Conservation (phyloP, 1,284 basidiomycete genomes). For the Ganoderma lingzhi region DNA sequence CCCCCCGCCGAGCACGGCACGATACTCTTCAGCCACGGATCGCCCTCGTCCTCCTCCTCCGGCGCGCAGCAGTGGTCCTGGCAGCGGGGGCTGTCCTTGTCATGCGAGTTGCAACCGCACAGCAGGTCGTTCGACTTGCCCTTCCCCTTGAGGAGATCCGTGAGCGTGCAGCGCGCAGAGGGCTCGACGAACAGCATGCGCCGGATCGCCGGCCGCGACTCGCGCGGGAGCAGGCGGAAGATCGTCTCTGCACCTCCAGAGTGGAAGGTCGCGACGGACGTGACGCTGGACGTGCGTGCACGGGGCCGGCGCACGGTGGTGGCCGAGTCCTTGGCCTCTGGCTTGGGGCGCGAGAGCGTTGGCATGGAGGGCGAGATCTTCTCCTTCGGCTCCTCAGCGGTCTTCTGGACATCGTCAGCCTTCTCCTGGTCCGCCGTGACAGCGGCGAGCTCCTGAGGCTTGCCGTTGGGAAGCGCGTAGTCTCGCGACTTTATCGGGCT, state of each 20-base stretch:
- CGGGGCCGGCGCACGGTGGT: constrained; percentile 44
- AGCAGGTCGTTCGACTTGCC: constrained; percentile 80
- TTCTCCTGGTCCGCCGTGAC: constrained; percentile 30
- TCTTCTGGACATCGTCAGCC: constrained; percentile 25
- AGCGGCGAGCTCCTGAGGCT: constrained; percentile 20
- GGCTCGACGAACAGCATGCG: constrained; percentile 97
- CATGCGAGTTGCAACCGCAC: constrained; percentile 72
- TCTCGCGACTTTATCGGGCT: constrained; percentile 38
- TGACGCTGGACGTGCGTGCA: constrained; percentile 64
- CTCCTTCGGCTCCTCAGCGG: constrained; percentile 17
- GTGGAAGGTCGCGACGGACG: constrained; percentile 82
- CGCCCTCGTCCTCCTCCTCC: constrained; percentile 77
- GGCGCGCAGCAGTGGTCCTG: constrained; percentile 69
- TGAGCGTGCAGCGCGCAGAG: constrained; percentile 88
- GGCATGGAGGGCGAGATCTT: constrained; percentile 20
- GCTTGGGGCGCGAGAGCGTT: constrained; percentile 26
- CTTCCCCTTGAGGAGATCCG: constrained; percentile 88
- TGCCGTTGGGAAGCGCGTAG: constrained; percentile 28
- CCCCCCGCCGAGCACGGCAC: constrained; percentile 70
- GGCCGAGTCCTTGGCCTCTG: constrained; percentile 28
- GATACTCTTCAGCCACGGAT: constrained; percentile 82
- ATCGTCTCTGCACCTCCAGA: constrained; percentile 92
- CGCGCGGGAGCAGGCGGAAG: constrained; percentile 95
- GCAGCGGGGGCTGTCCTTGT: constrained; percentile 53
- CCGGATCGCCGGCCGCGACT: constrained; percentile 87